phyloP scores from a whole-genome alignment of 1,284 basidiomycete genomes.

The Ganoderma boninense region DNA sequence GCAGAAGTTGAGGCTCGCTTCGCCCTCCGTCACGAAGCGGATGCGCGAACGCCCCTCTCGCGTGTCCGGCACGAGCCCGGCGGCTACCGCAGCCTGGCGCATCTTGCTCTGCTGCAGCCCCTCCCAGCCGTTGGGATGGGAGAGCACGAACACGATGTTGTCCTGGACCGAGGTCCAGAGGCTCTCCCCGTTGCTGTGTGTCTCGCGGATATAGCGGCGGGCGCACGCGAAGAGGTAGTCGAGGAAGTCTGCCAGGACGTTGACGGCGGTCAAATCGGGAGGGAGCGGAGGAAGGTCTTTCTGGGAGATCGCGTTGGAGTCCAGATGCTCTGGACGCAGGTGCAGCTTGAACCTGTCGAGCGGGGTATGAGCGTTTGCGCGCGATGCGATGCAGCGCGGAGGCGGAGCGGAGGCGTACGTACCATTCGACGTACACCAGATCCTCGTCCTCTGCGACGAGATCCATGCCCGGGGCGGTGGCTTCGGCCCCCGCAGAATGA shows the following conservation, averaged over 20 bases:
- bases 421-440: constrained; percentile 62
- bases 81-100: constrained; percentile 46
- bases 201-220: constrained; percentile 55
- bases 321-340: constrained; percentile 51
- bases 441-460: constrained; percentile 54
- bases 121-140: constrained; percentile 57
- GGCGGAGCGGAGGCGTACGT: constrained; percentile 12
- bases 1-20: constrained; percentile 59
- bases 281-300: constrained; percentile 54
- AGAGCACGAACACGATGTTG: constrained; percentile 46
- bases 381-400: not conserved
- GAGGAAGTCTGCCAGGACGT: constrained; percentile 63
- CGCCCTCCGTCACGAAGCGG: constrained; percentile 58
- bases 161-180: constrained; percentile 48
- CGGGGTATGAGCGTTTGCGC: not conserved
- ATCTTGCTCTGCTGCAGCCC: constrained; percentile 51
- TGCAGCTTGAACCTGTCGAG: constrained; percentile 64
- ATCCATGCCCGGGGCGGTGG: constrained; percentile 50
- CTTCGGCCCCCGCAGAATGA: constrained; percentile 61
- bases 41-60: constrained; percentile 45
- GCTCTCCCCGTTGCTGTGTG: constrained; percentile 50
- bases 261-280: constrained; percentile 50
- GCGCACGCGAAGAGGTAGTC: constrained; percentile 56
- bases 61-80: constrained; percentile 41
- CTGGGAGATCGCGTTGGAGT: constrained; percentile 35